These are phyloP conservation scores for Entomortierella lignicola DNA, from an alignment of 192 early-diverging fungal genomes.

Conservation along the genomic window DNA sequence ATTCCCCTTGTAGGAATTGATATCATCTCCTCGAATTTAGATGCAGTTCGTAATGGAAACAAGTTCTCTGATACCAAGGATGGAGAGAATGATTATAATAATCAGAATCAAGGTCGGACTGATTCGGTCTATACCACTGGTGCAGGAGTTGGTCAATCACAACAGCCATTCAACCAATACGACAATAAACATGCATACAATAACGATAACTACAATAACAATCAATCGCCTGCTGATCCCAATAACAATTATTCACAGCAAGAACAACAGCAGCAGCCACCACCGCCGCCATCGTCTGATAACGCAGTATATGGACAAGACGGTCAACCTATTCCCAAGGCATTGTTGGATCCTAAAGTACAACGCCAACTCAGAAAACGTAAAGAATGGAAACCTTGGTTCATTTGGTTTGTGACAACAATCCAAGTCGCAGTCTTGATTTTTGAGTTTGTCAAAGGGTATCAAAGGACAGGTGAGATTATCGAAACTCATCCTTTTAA, in stretches of 20 bases:
- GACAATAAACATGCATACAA: no score
- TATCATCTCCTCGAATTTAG: constrained; percentile 44
- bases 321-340: constrained; percentile 44
- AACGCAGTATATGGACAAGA: background rate
- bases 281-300: background rate
- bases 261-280: constrained; percentile 5
- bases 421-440: constrained; percentile 60
- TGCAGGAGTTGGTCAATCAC: constrained; percentile 14
- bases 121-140: constrained; percentile 5
- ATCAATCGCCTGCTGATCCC: constrained; percentile 8
- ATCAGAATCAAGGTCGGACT: background rate
- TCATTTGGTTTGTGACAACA: constrained; percentile 57
- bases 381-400: constrained; percentile 52
- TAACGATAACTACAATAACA: background rate
- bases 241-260: constrained; percentile 10
- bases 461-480: constrained; percentile 65
- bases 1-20: constrained; percentile 47
- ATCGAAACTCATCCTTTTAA: constrained; percentile 80
- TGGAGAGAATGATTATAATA: constrained; percentile 20
- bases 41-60: constrained; percentile 15
- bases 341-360: constrained; percentile 50
- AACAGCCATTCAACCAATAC: background rate
- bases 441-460: constrained; percentile 66
- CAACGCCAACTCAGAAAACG: constrained; percentile 40
- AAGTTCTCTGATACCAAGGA: constrained; percentile 40